Conservation (phyloP, 495 filamentous ascomycete genomes). For the Podospora australis region DNA sequence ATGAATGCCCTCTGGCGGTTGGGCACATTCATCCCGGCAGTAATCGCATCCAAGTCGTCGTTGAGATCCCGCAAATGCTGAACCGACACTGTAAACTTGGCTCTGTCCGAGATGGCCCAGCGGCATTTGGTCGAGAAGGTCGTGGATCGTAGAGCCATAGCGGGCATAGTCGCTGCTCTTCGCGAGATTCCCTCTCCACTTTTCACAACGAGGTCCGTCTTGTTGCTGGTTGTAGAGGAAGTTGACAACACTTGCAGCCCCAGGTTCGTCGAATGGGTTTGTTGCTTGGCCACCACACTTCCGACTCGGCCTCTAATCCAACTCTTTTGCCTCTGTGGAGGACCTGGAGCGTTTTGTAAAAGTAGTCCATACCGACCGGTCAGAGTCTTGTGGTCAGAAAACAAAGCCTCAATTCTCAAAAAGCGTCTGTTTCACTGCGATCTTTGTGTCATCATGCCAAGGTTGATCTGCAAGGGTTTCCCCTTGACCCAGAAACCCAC, state of each 20-base stretch:
- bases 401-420: background rate
- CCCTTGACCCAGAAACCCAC: background rate
- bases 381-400: no score
- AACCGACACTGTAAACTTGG: background rate
- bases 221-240: no score
- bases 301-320: no score
- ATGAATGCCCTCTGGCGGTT: no score
- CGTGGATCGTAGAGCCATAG: background rate
- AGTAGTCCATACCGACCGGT: no score
- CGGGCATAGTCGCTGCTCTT: background rate
- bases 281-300: no score
- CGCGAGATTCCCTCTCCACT: background rate
- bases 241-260: no score
- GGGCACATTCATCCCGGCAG: no score
- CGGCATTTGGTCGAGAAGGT: background rate
- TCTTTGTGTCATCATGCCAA: background rate
- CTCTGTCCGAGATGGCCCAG: background rate
- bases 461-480: background rate
- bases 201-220: background rate
- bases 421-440: background rate
- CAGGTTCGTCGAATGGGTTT: no score
- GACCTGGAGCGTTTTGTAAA: no score
- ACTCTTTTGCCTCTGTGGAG: no score
- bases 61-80: slow-evolving; percentile 3
- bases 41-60: slow-evolving; percentile 3